Evolutionary conservation across 2,329 filamentous ascomycete species (phyloP), one percentile per base, ranked within the genome.

Genomic region (Byssothecium circinans): DNA sequence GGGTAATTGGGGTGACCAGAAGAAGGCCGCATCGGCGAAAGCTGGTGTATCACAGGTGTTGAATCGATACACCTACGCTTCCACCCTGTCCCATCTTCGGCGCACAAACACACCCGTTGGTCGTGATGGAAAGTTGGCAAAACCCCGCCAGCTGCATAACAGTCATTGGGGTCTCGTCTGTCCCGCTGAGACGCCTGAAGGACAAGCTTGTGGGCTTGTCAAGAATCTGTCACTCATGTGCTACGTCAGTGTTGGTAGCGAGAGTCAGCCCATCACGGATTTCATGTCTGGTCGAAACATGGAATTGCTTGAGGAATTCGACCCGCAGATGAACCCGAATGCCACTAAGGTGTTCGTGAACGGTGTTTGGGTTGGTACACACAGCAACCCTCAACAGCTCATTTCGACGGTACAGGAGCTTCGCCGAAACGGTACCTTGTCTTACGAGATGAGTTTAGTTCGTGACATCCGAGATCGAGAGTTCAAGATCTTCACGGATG

Each of bases 1-100:
- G 12, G 94, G 94, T 58, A 99, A 99, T 74, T 99, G 94, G 95
- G 95, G 94, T 66, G 94, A 99, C 58, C 94, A 99, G 77, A 99
- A 97, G 81, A 99, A 97, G 78, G 91, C 94, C 17, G 88, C 89
- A 62, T 92, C 87, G 60, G 89, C 91, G 1, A 97, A 95, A 56
- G 94, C 94, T 38, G 95, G 94, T 80, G 94, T 99, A 38, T 97
- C 92, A 39, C 94, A 99, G 75, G 95, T 99, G 74, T 76, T 99
- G 65, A 99, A 96, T 77, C 85, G 94, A 69, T 99, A 97, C 71
- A 97, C 95, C 0, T 99, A 96, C 67, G 86, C 94, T 14, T 99
- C 95, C 33, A 97, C 92, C 0, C 75, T 99, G 35, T 99, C 94
- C 15, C 95, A 99, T 86, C 81, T 99, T 74, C 86, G 95, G 62